phyloP scores from a whole-genome alignment of 2,329 filamentous ascomycete species.

The Aspergillus sp. region DNA sequence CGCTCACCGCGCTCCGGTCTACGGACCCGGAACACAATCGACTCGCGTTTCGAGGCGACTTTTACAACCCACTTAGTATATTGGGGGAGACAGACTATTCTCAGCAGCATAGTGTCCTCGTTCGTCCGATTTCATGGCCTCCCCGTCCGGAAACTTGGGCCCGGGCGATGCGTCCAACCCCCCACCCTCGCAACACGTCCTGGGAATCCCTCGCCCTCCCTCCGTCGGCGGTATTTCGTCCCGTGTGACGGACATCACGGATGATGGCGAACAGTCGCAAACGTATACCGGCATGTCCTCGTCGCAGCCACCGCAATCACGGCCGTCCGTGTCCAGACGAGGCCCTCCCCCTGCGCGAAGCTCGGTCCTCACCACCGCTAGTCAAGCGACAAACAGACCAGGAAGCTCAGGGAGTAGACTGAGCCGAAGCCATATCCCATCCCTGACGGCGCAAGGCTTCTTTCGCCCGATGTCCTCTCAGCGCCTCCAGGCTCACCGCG shows the following conservation, averaged over 20 bases:
- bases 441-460: constrained; percentile 84
- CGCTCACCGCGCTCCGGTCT: neutral
- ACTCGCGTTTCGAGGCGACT: neutral
- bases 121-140: constrained; percentile 20
- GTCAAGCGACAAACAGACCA: constrained; percentile 51
- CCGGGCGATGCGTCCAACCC: constrained; percentile 39
- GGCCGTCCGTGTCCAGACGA: constrained; percentile 58
- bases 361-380: constrained; percentile 41
- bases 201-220: constrained; percentile 54
- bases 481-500: constrained; percentile 84
- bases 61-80: no score
- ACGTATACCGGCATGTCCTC: constrained; percentile 49
- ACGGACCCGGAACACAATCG: neutral
- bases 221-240: constrained; percentile 59
- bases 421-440: constrained; percentile 85
- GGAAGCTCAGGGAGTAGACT: constrained; percentile 62
- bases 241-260: constrained; percentile 65
- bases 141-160: constrained; percentile 28
- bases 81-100: neutral
- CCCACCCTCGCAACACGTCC: constrained; percentile 39
- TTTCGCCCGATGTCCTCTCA: constrained; percentile 97
- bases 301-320: constrained; percentile 54
- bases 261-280: constrained; percentile 48
- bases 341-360: constrained; percentile 43
- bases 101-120: neutral